A percentile compares a stretch with the other conserved stretches of the same genome.
phyloP scores from a whole-genome alignment of 2,329 filamentous ascomycete genomes.

The Ciborinia camelliae region DNA sequence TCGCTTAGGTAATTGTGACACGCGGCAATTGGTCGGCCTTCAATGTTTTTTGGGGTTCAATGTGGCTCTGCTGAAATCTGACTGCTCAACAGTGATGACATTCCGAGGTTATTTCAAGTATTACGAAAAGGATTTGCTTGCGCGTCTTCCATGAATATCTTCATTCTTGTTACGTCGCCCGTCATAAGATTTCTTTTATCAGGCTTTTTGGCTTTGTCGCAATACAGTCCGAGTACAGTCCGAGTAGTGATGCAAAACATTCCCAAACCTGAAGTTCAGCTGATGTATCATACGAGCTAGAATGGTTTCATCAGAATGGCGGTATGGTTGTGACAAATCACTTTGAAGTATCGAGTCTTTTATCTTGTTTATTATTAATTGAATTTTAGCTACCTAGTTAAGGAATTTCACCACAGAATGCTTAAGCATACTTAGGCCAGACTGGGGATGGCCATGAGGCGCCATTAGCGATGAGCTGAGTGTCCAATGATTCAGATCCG shows the following conservation, averaged over 20 bases:
- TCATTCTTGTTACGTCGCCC: background rate
- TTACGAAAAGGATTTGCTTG: background rate
- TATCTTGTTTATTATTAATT: background rate
- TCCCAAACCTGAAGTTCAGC: too few species aligned
- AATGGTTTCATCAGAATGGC: background rate
- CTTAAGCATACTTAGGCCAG: conserved; percentile 23
- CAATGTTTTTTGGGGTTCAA: background rate
- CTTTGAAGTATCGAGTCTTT: background rate
- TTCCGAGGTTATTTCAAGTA: conserved; percentile 1
- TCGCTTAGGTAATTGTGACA: background rate
- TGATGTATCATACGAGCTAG: too few species aligned
- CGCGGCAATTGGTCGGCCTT: background rate
- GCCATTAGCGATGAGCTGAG: conserved; percentile 23
- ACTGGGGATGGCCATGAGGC: conserved; percentile 24
- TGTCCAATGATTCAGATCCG: conserved; percentile 24
- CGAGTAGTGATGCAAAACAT: background rate
- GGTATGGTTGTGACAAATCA: background rate
- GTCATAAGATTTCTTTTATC: background rate
- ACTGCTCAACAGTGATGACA: background rate
- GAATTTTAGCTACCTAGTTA: background rate
- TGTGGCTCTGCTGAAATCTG: background rate
- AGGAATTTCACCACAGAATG: background rate
- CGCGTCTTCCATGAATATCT: conserved; percentile 6
- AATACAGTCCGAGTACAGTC: background rate
- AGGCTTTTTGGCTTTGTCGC: background rate